A percentile compares a stretch with the other conserved stretches of the same genome.
Conservation (phyloP, 768 basidiomycete species). For the Lactarius tabidus region DNA sequence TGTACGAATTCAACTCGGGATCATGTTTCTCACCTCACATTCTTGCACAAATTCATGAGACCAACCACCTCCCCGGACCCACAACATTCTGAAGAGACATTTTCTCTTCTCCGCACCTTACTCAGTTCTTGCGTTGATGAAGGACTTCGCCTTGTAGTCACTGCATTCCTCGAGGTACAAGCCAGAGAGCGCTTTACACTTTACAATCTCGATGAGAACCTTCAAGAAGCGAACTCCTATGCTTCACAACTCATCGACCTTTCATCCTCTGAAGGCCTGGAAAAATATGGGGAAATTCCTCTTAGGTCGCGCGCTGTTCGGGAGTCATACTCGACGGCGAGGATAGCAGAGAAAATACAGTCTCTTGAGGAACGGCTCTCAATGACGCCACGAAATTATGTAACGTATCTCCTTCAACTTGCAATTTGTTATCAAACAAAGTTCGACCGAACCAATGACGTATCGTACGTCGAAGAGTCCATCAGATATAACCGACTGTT, state of each 20-base stretch:
- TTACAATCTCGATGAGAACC: not conserved
- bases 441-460: not conserved
- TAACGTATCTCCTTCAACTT: not conserved
- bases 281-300: not conserved
- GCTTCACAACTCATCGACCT: not conserved
- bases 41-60: not conserved
- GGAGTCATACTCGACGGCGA: not conserved
- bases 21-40: not conserved
- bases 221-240: not conserved
- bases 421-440: not conserved
- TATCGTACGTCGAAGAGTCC: not conserved
- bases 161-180: not conserved
- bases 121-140: not conserved
- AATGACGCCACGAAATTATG: not conserved
- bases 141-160: not conserved
- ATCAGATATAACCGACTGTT: too few relatives aligned
- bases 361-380: not conserved
- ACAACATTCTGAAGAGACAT: not conserved
- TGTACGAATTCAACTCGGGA: not conserved
- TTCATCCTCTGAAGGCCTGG: not conserved
- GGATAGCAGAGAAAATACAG: not conserved
- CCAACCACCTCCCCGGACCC: not conserved
- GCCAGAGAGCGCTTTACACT: not conserved
- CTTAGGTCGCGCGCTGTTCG: not conserved
- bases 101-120: not conserved